Conservation (phyloP, 1,284 basidiomycete species). For the Fistulina hepatica region DNA sequence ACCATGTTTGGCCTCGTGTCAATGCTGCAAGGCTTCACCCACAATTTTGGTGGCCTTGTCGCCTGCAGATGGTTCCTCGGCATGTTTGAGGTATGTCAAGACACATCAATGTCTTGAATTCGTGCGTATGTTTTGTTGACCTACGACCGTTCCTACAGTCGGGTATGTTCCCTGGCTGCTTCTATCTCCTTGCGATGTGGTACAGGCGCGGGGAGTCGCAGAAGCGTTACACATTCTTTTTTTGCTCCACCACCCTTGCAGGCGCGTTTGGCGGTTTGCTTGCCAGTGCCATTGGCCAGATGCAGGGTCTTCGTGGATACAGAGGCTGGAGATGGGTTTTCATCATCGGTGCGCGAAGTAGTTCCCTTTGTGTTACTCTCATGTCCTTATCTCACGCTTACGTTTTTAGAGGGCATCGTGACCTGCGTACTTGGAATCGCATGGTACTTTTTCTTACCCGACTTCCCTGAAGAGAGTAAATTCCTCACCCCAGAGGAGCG, state of each 20-base stretch:
- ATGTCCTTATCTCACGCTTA: neutral
- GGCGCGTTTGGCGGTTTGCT: slow-evolving; percentile 1
- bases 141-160: neutral
- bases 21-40: slow-evolving; percentile 1
- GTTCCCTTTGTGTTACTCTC: neutral
- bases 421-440: neutral
- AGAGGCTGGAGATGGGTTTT: slow-evolving; percentile 1
- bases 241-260: neutral
- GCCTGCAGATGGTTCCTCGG: neutral
- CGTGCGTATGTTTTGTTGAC: neutral
- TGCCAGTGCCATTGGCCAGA: neutral
- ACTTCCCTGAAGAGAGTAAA: slow-evolving; percentile 1
- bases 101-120: too few relatives aligned
- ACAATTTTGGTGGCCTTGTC: neutral
- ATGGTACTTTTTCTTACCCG: slow-evolving; percentile 1
- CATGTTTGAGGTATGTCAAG: slow-evolving; percentile 1
- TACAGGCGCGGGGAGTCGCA: slow-evolving; percentile 1
- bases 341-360: neutral
- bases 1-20: slow-evolving; percentile 4
- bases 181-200: slow-evolving; percentile 4
- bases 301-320: neutral
- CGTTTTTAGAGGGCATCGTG: neutral
- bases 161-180: slow-evolving; percentile 1
- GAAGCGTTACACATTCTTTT: slow-evolving; percentile 3
- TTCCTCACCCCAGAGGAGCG: neutral